Percentiles rank a stretch among this genome's conserved stretches.
These are phyloP conservation scores for Solanum ossicruentum DNA, from an alignment of 257 asterid species.

Conservation along the genomic window DNA sequence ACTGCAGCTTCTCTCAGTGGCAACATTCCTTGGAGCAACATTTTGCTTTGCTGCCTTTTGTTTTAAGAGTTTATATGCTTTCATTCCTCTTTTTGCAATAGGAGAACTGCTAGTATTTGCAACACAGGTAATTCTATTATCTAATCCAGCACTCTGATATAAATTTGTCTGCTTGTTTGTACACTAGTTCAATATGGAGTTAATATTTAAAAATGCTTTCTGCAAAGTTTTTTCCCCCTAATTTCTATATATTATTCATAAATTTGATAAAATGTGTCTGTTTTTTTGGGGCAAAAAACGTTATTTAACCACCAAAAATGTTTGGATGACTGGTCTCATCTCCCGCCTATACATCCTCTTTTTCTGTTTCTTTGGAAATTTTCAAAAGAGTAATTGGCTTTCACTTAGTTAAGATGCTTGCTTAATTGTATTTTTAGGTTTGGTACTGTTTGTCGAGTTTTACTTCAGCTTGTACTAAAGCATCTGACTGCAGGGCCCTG, in stretches of 20 bases:
- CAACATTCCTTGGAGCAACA: slow-evolving; percentile 53
- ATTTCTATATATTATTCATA: neutral
- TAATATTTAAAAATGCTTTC: neutral
- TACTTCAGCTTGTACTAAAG: neutral
- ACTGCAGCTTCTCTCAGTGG: slow-evolving; percentile 63
- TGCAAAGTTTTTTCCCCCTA: neutral
- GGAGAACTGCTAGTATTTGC: slow-evolving; percentile 85
- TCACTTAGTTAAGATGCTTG: neutral
- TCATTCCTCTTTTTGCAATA: slow-evolving; percentile 50
- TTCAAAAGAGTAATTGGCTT: neutral
- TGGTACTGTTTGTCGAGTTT: neutral
- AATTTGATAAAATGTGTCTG: neutral
- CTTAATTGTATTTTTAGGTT: neutral
- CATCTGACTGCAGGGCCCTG: slow-evolving; percentile 63
- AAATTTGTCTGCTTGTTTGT: neutral
- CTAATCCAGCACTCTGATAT: slow-evolving; percentile 4
- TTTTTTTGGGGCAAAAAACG: neutral
- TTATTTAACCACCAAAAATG: neutral
- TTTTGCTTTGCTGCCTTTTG: slow-evolving; percentile 83
- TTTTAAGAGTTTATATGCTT: slow-evolving; percentile 51
- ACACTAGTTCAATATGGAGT: neutral
- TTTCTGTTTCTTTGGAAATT: neutral
- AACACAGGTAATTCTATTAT: slow-evolving; percentile 52
- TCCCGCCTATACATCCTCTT: neutral
- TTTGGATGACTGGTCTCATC: neutral